A percentile compares a stretch with the other conserved stretches of the same genome.
Conservation (phyloP, 305 asterid species). For the Fraxinus baroniana region DNA sequence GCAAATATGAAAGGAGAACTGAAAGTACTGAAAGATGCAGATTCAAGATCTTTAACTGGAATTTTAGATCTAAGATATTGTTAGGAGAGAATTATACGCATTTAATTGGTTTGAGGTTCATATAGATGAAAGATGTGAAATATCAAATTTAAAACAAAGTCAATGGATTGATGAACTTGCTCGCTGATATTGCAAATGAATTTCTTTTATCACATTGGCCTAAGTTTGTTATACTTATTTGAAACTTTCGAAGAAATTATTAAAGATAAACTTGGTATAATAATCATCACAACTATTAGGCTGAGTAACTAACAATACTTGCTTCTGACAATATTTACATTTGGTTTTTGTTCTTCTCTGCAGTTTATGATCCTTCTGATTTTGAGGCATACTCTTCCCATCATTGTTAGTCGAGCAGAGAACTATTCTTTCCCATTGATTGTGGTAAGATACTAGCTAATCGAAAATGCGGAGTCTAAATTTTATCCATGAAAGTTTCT, state of each 20-base stretch:
- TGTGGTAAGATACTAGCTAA: slow-evolving; percentile 50
- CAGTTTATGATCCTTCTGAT: slow-evolving; percentile 87
- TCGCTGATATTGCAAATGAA: neutral
- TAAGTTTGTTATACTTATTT: neutral
- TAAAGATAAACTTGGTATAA: neutral
- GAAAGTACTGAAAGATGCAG: no score
- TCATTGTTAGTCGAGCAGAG: slow-evolving; percentile 63
- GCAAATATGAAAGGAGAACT: no score
- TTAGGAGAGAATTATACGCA: neutral
- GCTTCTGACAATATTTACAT: neutral
- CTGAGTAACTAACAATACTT: neutral
- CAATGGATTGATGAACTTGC: neutral
- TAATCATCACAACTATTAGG: neutral
- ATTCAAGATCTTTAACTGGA: neutral
- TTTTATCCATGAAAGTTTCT: slow-evolving; percentile 4
- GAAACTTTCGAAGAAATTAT: neutral
- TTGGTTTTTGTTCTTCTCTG: slow-evolving; percentile 12
- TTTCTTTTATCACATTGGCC: neutral
- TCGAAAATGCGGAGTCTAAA: neutral
- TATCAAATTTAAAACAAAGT: neutral
- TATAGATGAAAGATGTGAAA: neutral
- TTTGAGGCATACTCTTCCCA: slow-evolving; percentile 77
- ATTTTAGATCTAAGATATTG: neutral
- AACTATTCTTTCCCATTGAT: slow-evolving; percentile 63
- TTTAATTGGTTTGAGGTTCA: neutral